phyloP scores from a whole-genome alignment of 805 yeast species.

The Cyberlindnera mrakii region DNA sequence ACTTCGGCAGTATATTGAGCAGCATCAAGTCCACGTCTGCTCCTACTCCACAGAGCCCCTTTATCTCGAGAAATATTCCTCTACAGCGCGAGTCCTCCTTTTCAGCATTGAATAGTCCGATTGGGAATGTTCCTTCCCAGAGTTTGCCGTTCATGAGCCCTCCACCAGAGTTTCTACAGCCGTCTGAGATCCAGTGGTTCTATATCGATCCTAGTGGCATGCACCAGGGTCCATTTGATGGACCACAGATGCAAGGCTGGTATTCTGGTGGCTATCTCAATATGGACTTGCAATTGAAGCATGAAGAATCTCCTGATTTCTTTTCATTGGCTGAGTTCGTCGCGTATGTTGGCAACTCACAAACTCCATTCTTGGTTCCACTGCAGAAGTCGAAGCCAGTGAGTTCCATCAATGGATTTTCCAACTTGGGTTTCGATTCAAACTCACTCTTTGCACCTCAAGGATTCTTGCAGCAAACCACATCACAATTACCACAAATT shows the following conservation, averaged over 20 bases:
- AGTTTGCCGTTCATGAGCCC: slow-evolving; percentile 3
- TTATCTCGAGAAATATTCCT: neutral
- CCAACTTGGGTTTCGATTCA: neutral
- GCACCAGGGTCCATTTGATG: slow-evolving; percentile 80
- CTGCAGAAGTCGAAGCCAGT: slow-evolving; percentile 25
- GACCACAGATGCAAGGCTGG: slow-evolving; percentile 76
- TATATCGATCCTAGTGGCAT: slow-evolving; percentile 66
- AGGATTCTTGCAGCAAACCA: slow-evolving; percentile 5
- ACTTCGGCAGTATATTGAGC: slow-evolving; percentile 18
- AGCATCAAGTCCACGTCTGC: slow-evolving; percentile 8
- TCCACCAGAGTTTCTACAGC: slow-evolving; percentile 23
- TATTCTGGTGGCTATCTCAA: slow-evolving; percentile 52
- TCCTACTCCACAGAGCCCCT: neutral
- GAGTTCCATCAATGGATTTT: neutral
- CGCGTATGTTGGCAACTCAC: slow-evolving; percentile 40
- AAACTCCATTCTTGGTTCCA: slow-evolving; percentile 64
- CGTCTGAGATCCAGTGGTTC: slow-evolving; percentile 53
- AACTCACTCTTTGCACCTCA: slow-evolving; percentile 1
- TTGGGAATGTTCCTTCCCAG: slow-evolving; percentile 1
- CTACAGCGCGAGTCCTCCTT: slow-evolving; percentile 6
- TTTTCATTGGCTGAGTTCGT: slow-evolving; percentile 49
- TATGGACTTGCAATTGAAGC: slow-evolving; percentile 47
- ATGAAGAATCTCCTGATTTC: slow-evolving; percentile 48
- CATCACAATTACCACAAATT: slow-evolving; percentile 9
- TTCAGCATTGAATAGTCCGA: slow-evolving; percentile 9